Evolutionary conservation across 1,284 basidiomycete species (phyloP), one percentile per base, ranked within the genome.

Genomic region (Rhodotorula sp.): DNA sequence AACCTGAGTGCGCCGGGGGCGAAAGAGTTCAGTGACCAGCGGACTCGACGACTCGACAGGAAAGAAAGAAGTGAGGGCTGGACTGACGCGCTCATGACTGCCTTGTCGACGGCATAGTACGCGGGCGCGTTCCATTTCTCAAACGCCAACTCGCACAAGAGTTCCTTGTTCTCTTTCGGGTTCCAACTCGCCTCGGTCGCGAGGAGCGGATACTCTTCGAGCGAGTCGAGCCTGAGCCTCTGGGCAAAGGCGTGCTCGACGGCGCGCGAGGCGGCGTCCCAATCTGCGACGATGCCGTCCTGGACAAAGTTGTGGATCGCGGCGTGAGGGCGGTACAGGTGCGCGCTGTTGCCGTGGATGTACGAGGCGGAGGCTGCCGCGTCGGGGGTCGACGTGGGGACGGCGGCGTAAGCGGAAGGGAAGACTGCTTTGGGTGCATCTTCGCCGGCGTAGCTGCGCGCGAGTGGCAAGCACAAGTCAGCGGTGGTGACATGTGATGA

Each of bases 151-250:
- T 99, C 93, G 20, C 93, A 91, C 88, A 98, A 91, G 63, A 89
- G 86, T 83, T 98, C 94, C 62, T 96, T 85, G 79, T 95, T 93
- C 29, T 89, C 88, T 46, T 89, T 85, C 0, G 93, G 91, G 80
- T 97, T 98, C 94, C 96, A 99, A 7, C 95, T 90, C 3, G 95
- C 91, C 81, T 99, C 97, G 1, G 97, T 98, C 31, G 96, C 87
- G 65, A 99, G 87, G 51, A 98, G 82, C 2, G 97, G 97, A 79
- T 97, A 95, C 78, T 98, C 93, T 14, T 87, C 83, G 29, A 82
- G 70, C n/a, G 62, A 69, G 16, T 60, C 59, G 39, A 79, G 39
- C 18, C 78, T 68, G 68, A 79, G 71, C n/a, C 77, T 64, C 51
- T 76, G 72, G 59, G 66, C 64, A 61, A 78, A 76, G 34, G 74